phyloP scores from a whole-genome alignment of 345 rosid species.

The Kandelia obovata region DNA sequence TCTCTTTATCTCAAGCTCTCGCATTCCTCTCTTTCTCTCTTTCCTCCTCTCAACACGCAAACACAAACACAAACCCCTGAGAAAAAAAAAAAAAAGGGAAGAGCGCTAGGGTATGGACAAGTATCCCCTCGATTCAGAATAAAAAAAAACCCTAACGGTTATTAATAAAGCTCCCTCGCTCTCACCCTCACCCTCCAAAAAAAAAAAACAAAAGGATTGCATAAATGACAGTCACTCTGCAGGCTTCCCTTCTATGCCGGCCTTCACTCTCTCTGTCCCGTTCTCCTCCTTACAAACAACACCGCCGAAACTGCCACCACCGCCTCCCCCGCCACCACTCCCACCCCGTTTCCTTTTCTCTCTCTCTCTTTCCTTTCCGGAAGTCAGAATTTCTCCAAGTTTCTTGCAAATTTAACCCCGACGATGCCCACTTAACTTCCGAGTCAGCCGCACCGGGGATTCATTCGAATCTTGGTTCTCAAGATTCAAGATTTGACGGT shows the following conservation, averaged over 20 bases:
- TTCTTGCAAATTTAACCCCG: conserved; percentile 58
- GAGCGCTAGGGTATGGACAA: no score
- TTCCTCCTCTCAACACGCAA: no score
- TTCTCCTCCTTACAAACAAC: conserved; percentile 15
- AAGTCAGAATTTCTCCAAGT: conserved; percentile 13
- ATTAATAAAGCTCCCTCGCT: no score
- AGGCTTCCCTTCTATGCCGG: conserved; percentile 63
- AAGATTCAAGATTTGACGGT: conserved; percentile 12
- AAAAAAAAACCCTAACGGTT: no score
- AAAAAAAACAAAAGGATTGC: no score
- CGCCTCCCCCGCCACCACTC: conserved; percentile 5
- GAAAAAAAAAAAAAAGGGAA: neutral
- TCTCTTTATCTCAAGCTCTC: no score
- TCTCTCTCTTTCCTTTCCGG: conserved; percentile 17
- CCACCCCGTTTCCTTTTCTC: conserved; percentile 12
- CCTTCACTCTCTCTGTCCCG: conserved; percentile 29
- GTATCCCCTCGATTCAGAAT: no score
- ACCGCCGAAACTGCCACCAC: neutral
- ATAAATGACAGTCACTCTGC: conserved; percentile 55
- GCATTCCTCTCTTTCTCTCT: no score
- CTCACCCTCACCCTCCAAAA: no score
- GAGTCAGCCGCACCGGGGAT: conserved; percentile 11
- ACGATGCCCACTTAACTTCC: conserved; percentile 32
- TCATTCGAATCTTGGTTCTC: conserved; percentile 26
- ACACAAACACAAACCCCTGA: no score